Evolutionary conservation across 331 rosid species (phyloP).

Genomic region (Malus hybrid): DNA sequence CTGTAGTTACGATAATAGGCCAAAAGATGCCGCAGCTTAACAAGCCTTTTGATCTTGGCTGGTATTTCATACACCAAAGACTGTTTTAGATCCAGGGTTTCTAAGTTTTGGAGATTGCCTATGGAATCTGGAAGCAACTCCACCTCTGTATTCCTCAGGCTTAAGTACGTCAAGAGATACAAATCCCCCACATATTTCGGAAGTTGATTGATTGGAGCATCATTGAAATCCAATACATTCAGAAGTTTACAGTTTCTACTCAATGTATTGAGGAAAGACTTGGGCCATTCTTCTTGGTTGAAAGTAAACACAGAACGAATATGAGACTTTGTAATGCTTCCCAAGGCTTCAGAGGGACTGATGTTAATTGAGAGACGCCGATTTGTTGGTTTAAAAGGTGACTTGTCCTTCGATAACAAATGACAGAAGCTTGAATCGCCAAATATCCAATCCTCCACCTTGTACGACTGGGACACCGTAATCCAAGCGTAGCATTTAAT

Average conservation of each 20-base stretch:
- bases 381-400: neutral
- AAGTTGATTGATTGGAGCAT: constrained; percentile 10
- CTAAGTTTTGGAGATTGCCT: too few species aligned
- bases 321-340: neutral
- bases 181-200: neutral
- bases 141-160: too few species aligned
- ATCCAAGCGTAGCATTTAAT: too few species aligned
- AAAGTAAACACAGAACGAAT: constrained; percentile 6
- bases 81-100: too few species aligned
- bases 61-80: too few species aligned
- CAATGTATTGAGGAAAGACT: neutral
- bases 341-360: neutral
- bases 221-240: constrained; percentile 15
- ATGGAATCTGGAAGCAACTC: too few species aligned
- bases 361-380: constrained; percentile 5
- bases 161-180: too few species aligned
- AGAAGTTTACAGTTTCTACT: constrained; percentile 8
- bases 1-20: too few species aligned
- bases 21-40: too few species aligned
- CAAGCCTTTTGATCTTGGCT: too few species aligned
- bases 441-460: too few species aligned
- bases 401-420: neutral
- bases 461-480: too few species aligned
- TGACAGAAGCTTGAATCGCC: constrained; percentile 12
- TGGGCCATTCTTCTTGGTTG: neutral